Evolutionary conservation across 1,284 basidiomycete species (phyloP), one percentile per base, ranked within the genome.

Genomic region (Ceratobasidium sp.): DNA sequence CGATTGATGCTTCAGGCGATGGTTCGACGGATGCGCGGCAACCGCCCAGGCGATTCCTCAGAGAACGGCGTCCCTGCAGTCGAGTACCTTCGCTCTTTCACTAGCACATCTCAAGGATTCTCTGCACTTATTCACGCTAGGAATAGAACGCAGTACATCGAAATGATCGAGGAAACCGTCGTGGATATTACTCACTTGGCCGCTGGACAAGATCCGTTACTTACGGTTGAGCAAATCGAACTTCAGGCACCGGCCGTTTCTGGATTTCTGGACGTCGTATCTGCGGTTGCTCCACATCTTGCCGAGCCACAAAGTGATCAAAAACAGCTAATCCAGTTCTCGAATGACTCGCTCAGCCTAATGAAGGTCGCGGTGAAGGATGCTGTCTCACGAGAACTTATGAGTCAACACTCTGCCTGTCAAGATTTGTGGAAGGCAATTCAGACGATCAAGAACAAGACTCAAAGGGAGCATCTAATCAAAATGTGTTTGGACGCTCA

Each of bases 101-200:
- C 40, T n/a, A 40, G 42, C 23, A 2, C 62, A n/a, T 44, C 40
- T 9, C 20, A 7, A 10, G 62, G 62, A 9, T 64, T 64, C 13
- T 26, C 20, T 13, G 62, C 62, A 20, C 62, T 64, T 15, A 40
- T 6, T 20, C 5, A 5, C 1, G 42, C 62, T 42, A n/a, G 26
- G 40, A 2, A 1, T 20, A 2, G 20, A 1, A 2, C 40, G 13
- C 1, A 1, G 3, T 61, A 40, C 6, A 3, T 15, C 26, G 33
- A 61, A 40, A 7, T 38, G 2, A 17, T 40, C 7, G 59, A 17
- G 7, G 15, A 33, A 33, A 20, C 59, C 13, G 17, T 40, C 28
- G 15, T 61, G 17, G 42, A 64, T 44, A 42, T 64, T 23, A 20
- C 44, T n/a, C 38, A 64, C 23, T 44, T 64, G 40, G 61, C 61